Percentiles rank a stretch among this genome's conserved stretches.
These are phyloP conservation scores for Camellia sinensis DNA, from an alignment of 148 eudicot species.

Conservation along the genomic window DNA sequence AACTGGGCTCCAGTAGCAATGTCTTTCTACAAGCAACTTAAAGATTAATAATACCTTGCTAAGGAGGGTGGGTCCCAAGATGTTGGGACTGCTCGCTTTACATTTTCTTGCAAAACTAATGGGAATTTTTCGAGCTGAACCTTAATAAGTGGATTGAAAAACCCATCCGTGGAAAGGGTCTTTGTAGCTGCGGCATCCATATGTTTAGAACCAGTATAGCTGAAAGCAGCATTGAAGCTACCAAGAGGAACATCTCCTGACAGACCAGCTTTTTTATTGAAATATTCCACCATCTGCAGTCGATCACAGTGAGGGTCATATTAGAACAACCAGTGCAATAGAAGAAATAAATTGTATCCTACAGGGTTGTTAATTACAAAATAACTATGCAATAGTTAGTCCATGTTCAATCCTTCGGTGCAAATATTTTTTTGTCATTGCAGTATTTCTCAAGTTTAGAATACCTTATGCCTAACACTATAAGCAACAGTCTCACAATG, in stretches of 20 bases:
- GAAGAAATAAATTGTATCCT: background rate
- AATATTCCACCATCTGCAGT: constrained; percentile 80
- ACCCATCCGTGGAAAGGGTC: constrained; percentile 68
- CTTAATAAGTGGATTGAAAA: constrained; percentile 67
- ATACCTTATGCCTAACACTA: background rate
- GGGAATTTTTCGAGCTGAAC: constrained; percentile 48
- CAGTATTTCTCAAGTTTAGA: background rate
- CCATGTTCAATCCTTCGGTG: background rate
- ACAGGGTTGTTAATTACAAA: background rate
- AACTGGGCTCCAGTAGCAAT: background rate
- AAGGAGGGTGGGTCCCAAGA: constrained; percentile 87
- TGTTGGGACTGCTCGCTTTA: constrained; percentile 63
- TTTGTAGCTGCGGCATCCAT: constrained; percentile 71
- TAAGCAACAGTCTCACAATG: background rate
- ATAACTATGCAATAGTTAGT: background rate
- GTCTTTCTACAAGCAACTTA: constrained; percentile 1
- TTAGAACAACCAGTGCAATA: constrained; percentile 15
- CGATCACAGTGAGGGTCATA: constrained; percentile 11
- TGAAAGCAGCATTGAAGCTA: constrained; percentile 87
- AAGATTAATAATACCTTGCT: constrained; percentile 62
- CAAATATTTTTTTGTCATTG: background rate
- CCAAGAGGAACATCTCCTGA: constrained; percentile 71
- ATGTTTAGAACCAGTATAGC: constrained; percentile 76
- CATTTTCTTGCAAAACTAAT: constrained; percentile 58
- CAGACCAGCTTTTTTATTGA: constrained; percentile 67